These are phyloP conservation scores for Phoma herbarum DNA, from an alignment of 2,329 filamentous ascomycete genomes.

Conservation along the genomic window DNA sequence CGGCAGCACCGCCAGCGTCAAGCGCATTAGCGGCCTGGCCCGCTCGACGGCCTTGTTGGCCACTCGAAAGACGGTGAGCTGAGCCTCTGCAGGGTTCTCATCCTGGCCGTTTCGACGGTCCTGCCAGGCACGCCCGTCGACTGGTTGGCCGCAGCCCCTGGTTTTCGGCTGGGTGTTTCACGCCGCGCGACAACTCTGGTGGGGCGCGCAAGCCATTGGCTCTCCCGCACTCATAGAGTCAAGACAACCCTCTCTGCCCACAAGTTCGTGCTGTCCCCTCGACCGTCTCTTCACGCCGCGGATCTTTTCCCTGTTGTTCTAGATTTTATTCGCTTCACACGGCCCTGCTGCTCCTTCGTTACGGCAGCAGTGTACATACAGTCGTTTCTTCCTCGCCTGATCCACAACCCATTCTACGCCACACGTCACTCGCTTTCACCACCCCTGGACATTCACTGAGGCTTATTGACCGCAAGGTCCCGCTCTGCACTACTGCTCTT, in stretches of 20 bases:
- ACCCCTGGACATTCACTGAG: slow-evolving; percentile 14
- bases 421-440: slow-evolving; percentile 24
- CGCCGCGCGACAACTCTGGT: slow-evolving; percentile 22
- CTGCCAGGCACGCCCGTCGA: slow-evolving; percentile 33
- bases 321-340: slow-evolving; percentile 38
- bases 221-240: slow-evolving; percentile 13
- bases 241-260: slow-evolving; percentile 26
- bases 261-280: slow-evolving; percentile 27
- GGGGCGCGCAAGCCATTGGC: slow-evolving; percentile 18
- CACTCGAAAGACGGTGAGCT: slow-evolving; percentile 34
- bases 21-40: slow-evolving; percentile 21
- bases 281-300: slow-evolving; percentile 20
- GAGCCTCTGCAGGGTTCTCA: slow-evolving; percentile 24
- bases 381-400: slow-evolving; percentile 23
- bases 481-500: slow-evolving; percentile 17
- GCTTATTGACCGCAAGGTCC: slow-evolving; percentile 19
- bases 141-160: slow-evolving; percentile 31
- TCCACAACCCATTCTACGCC: slow-evolving; percentile 21
- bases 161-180: slow-evolving; percentile 31
- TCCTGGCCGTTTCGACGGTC: slow-evolving; percentile 39
- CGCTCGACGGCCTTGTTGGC: slow-evolving; percentile 22
- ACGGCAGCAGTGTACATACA: slow-evolving; percentile 38
- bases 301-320: slow-evolving; percentile 27
- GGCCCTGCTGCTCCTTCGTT: slow-evolving; percentile 46
- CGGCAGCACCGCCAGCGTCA: slow-evolving; percentile 22